phyloP scores from a whole-genome alignment of 2,329 filamentous ascomycete genomes.

The Colletotrichum filicis region DNA sequence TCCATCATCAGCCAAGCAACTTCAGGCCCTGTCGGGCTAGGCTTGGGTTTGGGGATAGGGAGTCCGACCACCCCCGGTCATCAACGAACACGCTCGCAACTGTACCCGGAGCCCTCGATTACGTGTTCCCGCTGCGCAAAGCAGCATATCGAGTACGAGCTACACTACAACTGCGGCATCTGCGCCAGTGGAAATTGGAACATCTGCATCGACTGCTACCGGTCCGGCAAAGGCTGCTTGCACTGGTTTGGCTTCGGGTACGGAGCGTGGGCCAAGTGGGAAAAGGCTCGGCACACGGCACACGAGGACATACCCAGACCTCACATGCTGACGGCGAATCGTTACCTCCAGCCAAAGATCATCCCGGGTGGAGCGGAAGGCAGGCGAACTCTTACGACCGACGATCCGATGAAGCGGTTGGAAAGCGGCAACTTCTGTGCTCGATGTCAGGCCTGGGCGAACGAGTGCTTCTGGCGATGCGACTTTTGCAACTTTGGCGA shows the following conservation, averaged over 20 bases:
- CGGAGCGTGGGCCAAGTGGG: constrained; percentile 75
- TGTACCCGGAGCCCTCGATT: constrained; percentile 78
- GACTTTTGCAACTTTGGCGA: constrained; percentile 88
- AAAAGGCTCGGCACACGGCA: constrained; percentile 57
- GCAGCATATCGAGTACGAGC: constrained; percentile 81
- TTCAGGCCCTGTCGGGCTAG: constrained; percentile 42
- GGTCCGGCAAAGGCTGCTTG: constrained; percentile 78
- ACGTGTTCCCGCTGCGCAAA: constrained; percentile 78
- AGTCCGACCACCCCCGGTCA: constrained; percentile 49
- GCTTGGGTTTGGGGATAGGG: constrained; percentile 43
- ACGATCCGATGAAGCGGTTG: constrained; percentile 74
- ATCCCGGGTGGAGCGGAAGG: constrained; percentile 64
- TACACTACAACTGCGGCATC: constrained; percentile 84
- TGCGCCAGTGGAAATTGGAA: constrained; percentile 81
- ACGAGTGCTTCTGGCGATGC: constrained; percentile 92
- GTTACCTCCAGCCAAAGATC: constrained; percentile 63
- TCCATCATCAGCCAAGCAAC: constrained; percentile 48
- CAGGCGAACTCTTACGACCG: constrained; percentile 68
- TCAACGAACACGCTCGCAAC: constrained; percentile 56
- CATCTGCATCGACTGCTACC: constrained; percentile 85
- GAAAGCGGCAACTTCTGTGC: constrained; percentile 89
- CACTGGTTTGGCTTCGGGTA: constrained; percentile 92
- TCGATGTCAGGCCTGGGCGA: constrained; percentile 77
- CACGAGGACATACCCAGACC: constrained; percentile 56
- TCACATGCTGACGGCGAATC: constrained; percentile 68